Conservation (phyloP, 176 grass and related monocot species). For the Calamus simplicifolius region DNA sequence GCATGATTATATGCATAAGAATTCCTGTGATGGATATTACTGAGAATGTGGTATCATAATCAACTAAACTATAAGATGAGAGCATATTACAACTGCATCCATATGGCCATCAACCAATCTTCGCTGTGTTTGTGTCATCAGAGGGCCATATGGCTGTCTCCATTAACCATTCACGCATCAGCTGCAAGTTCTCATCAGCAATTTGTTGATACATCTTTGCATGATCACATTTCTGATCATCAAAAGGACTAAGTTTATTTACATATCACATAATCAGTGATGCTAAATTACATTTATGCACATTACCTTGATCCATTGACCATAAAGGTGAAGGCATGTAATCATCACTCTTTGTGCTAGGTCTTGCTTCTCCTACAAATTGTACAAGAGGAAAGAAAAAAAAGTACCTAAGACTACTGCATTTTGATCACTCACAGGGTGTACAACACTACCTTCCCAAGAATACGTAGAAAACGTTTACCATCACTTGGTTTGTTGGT, state of each 20-base stretch:
- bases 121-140: conserved; percentile 57
- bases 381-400: not conserved
- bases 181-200: conserved; percentile 2
- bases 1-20: too few species aligned
- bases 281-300: not conserved
- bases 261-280: too few species aligned
- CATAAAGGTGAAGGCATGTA: conserved; percentile 79
- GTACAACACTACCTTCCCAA: conserved; percentile 44
- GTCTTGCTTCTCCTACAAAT: conserved; percentile 69
- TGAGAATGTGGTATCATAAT: too few species aligned
- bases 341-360: conserved; percentile 86
- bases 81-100: too few species aligned
- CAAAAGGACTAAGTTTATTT: not conserved
- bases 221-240: not conserved
- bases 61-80: too few species aligned
- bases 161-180: conserved; percentile 50
- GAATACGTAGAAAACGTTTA: conserved; percentile 57
- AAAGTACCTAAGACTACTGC: not conserved
- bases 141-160: conserved; percentile 73
- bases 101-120: conserved; percentile 28
- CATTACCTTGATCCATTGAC: conserved; percentile 73
- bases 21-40: too few species aligned
- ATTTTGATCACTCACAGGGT: too few species aligned
- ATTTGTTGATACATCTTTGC: not conserved
- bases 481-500: conserved; percentile 72